Evolutionary conservation across 2,329 filamentous ascomycete genomes (phyloP), one percentile per base, ranked within the genome.

Genomic region (Colletotrichum sp.): DNA sequence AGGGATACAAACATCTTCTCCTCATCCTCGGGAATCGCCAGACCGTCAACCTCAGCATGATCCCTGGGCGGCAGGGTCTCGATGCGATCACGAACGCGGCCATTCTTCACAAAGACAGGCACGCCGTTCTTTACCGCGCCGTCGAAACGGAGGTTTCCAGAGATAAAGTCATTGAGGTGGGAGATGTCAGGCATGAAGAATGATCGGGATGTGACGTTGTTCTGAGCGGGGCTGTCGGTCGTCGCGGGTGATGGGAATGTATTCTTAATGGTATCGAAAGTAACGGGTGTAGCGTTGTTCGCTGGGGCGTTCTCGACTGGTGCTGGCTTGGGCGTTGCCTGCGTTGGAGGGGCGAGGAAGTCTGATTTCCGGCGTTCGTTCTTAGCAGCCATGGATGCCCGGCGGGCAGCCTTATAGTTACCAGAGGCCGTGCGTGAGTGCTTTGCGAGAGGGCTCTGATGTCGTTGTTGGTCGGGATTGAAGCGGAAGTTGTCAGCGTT

Each of bases 1-100:
- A 91, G 87, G 10, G 90, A 92, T 55, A 92, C 90, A 77, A 91
- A 91, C 34, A 91, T 91, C 78, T 88, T 87, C 80, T 90, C 87
- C 78, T 91, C 90, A 58, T 90, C 90, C 71, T 88, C 84, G 5
- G 89, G 87, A 10, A 91, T 82, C 64, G 87, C 84, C 24, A 91
- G 80, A 9, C 84, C 87, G 71, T 90, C 88, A n/a, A 91, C 84
- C 32, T 88, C 85, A 52, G 84, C 88, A 75, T 91, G 88, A 16
- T 85, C 80, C 36, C 83, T 82, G 3, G 83, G 80, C 9, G 84
- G 84, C 66, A 80, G 82, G 76, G 36, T 82, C 28, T 82, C 80
- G 8, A 82, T 80, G 21, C 82, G 85, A 72, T 90, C 88, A 68
- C 89, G 86, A 18, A 90, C 87, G 73, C 84, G 88, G 71, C 88